Evolutionary conservation across 768 basidiomycete genomes (phyloP).

Genomic region (Scleroderma bovista): DNA sequence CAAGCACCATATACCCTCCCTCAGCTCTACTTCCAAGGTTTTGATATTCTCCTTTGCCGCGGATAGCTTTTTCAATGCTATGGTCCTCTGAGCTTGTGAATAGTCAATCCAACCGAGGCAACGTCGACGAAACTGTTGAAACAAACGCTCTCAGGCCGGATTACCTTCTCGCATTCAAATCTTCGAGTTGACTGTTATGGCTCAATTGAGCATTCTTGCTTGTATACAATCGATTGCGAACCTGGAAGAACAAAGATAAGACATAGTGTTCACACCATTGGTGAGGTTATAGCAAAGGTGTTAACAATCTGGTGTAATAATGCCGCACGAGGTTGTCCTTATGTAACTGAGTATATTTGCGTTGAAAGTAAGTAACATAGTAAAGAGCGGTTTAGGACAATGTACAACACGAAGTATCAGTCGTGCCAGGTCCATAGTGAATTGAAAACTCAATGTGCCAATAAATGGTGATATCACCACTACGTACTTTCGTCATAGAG

Average conservation of each 20-base stretch:
- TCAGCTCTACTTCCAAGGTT: conserved; percentile 61
- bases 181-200: conserved; percentile 43
- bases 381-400: conserved; percentile 8
- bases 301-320: too few relatives aligned
- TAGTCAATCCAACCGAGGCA: background rate
- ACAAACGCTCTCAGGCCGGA: conserved; percentile 55
- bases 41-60: conserved; percentile 44
- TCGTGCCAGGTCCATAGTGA: conserved; percentile 23
- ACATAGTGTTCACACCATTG: conserved; percentile 13
- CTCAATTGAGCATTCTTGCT: conserved; percentile 42
- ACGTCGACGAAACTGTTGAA: background rate
- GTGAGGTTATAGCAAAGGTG: background rate
- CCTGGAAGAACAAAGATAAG: conserved; percentile 31
- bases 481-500: conserved; percentile 17
- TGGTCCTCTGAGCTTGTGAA: conserved; percentile 51
- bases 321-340: too few relatives aligned
- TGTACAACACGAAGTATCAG: conserved; percentile 4
- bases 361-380: conserved; percentile 7
- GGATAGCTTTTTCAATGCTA: conserved; percentile 45
- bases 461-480: background rate
- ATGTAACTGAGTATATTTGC: conserved; percentile 17
- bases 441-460: conserved; percentile 19
- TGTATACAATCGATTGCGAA: conserved; percentile 49
- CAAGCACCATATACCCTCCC: conserved; percentile 72
- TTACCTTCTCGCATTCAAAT: conserved; percentile 45